Percentiles rank a stretch among this genome's conserved stretches.
phyloP scores from a whole-genome alignment of 495 filamentous ascomycete genomes.

The Ramalina intermedia region DNA sequence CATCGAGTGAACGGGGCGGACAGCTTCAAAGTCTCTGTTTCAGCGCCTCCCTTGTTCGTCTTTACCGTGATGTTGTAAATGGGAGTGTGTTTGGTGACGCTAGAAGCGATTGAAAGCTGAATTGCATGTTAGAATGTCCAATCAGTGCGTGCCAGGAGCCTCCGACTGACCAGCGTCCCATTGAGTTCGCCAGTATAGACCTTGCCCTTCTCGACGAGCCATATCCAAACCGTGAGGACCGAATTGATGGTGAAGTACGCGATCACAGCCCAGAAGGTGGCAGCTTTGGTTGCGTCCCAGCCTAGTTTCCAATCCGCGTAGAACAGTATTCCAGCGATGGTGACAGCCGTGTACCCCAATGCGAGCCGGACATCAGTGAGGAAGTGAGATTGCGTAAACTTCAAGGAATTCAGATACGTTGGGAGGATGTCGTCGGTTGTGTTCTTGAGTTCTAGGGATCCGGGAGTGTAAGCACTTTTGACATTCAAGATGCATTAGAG shows the following conservation, averaged over 20 bases:
- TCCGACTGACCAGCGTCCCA: slow-evolving; percentile 35
- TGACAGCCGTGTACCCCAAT: slow-evolving; percentile 71
- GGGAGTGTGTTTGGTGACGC: slow-evolving; percentile 60
- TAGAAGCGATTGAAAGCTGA: slow-evolving; percentile 53
- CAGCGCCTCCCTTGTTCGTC: slow-evolving; percentile 20
- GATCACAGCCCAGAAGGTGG: slow-evolving; percentile 54
- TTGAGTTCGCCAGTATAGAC: slow-evolving; percentile 59
- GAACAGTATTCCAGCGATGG: slow-evolving; percentile 68
- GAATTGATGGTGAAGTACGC: slow-evolving; percentile 71
- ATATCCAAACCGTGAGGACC: slow-evolving; percentile 72
- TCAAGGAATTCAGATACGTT: slow-evolving; percentile 77
- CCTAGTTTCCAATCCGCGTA: slow-evolving; percentile 81
- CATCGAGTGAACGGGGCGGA: slow-evolving; percentile 64
- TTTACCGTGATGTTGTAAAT: slow-evolving; percentile 58
- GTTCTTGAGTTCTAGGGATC: slow-evolving; percentile 71
- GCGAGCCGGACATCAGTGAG: slow-evolving; percentile 69
- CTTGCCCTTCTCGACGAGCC: slow-evolving; percentile 63
- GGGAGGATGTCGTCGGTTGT: slow-evolving; percentile 86
- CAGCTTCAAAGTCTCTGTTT: slow-evolving; percentile 30
- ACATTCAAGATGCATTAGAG: neutral
- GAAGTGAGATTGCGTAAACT: slow-evolving; percentile 65
- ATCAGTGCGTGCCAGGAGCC: neutral
- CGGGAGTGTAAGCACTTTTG: neutral
- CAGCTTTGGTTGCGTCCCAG: slow-evolving; percentile 66
- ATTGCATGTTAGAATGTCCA: neutral